Percentiles rank a stretch among this genome's conserved stretches.
These are phyloP conservation scores for Malassezia globosa DNA, from an alignment of 1,284 basidiomycete genomes.

Conservation along the genomic window DNA sequence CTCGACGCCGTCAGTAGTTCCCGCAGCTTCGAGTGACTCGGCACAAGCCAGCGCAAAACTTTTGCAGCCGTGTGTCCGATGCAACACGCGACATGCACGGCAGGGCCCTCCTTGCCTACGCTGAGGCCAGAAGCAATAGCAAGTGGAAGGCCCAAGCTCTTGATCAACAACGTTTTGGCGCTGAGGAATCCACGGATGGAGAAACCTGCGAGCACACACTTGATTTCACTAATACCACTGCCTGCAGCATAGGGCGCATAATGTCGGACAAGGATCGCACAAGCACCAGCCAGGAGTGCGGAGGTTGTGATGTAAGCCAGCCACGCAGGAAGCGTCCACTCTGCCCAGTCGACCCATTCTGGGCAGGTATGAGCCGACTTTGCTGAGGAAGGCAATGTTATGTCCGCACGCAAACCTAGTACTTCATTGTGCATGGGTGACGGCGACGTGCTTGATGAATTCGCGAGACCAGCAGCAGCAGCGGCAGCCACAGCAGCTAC, in stretches of 20 bases:
- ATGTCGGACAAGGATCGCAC: conserved; percentile 73
- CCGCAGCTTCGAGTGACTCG: conserved; percentile 88
- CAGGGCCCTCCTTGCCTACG: conserved; percentile 96
- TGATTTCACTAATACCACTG: conserved; percentile 97
- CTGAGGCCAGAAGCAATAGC: conserved; percentile 87
- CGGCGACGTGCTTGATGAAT: conserved; percentile 19
- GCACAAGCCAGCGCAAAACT: conserved; percentile 67
- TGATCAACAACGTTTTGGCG: conserved; percentile 81
- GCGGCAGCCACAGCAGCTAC: conserved; percentile 19
- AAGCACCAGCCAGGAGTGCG: conserved; percentile 19
- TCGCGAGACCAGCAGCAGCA: conserved; percentile 19
- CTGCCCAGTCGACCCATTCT: conserved; percentile 89
- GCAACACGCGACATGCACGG: conserved; percentile 91
- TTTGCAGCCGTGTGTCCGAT: conserved; percentile 78
- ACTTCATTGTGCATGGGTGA: not conserved
- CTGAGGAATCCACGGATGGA: conserved; percentile 90
- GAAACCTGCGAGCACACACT: conserved; percentile 93
- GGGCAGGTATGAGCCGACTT: conserved; percentile 60
- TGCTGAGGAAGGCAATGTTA: not conserved
- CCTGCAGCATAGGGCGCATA: conserved; percentile 93
- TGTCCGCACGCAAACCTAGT: conserved; percentile 1
- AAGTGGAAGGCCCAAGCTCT: conserved; percentile 74
- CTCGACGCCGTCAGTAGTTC: conserved; percentile 90
- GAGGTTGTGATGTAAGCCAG: conserved; percentile 61
- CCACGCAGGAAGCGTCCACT: conserved; percentile 63